Percentiles rank a stretch among this genome's conserved stretches.
phyloP scores from a whole-genome alignment of 164 flowering plant genomes.

The Umbellularia californica region DNA sequence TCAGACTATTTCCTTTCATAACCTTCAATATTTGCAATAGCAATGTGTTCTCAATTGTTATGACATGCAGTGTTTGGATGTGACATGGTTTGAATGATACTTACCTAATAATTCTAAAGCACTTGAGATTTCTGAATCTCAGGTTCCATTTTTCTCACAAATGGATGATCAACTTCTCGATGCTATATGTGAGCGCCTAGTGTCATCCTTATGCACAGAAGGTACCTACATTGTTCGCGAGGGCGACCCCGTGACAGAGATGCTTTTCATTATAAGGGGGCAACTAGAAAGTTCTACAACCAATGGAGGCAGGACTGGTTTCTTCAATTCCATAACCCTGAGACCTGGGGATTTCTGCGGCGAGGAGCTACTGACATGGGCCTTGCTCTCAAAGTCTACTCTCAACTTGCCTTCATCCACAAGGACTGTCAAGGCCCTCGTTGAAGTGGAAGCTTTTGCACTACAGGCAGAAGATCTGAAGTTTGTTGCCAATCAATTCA shows the following conservation, averaged over 20 bases:
- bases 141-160: constrained; percentile 94
- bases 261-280: constrained; percentile 90
- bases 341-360: constrained; percentile 95
- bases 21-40: too few relatives aligned
- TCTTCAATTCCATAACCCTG: constrained; percentile 71
- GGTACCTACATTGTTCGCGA: constrained; percentile 84
- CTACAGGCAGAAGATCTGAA: constrained; percentile 82
- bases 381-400: constrained; percentile 70
- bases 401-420: constrained; percentile 79
- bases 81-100: too few relatives aligned
- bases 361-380: constrained; percentile 89
- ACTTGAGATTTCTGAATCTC: constrained; percentile 14
- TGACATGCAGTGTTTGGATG: too few relatives aligned
- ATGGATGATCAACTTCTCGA: constrained; percentile 98
- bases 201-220: constrained; percentile 76
- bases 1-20: too few relatives aligned
- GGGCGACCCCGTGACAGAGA: constrained; percentile 89
- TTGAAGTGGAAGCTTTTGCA: constrained; percentile 87
- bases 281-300: constrained; percentile 86
- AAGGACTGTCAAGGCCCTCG: constrained; percentile 67
- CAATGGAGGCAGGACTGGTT: constrained; percentile 91
- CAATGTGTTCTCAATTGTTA: too few relatives aligned
- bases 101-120: too few relatives aligned
- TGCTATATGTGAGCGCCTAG: constrained; percentile 91
- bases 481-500: constrained; percentile 86